Evolutionary conservation across 805 yeast species (phyloP).

Genomic region (Yamadazyma paraphyllophila): DNA sequence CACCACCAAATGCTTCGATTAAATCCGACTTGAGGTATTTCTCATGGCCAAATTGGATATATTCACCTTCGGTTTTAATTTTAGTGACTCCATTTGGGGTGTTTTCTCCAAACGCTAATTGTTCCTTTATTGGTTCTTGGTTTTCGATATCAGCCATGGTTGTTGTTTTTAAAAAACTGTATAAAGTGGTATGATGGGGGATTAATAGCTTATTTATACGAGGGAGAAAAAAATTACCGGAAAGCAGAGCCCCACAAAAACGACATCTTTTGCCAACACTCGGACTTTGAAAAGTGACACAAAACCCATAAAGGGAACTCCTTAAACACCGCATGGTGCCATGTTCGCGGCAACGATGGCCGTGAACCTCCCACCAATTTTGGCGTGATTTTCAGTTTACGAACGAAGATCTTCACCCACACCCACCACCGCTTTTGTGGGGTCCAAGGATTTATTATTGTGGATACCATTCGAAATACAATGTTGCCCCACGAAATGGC

Average conservation of each 20-base stretch:
- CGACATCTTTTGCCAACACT: background rate
- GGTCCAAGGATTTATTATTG: slow-evolving; percentile 1
- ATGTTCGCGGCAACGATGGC: background rate
- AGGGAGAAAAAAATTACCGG: background rate
- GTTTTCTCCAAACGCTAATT: slow-evolving; percentile 19
- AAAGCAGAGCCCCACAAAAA: slow-evolving; percentile 4
- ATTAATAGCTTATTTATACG: background rate
- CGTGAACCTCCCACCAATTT: background rate
- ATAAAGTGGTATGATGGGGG: background rate
- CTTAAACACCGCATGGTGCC: background rate
- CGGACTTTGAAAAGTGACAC: slow-evolving; percentile 9
- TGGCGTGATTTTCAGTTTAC: background rate
- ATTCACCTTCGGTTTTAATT: slow-evolving; percentile 52
- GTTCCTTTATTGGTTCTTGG: slow-evolving; percentile 32
- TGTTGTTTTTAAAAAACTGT: background rate
- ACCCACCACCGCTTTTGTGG: slow-evolving; percentile 3
- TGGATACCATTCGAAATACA: background rate
- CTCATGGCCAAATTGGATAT: slow-evolving; percentile 68
- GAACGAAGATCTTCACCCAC: slow-evolving; percentile 2
- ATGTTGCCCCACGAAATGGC: background rate
- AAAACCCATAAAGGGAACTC: background rate
- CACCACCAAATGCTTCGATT: slow-evolving; percentile 76
- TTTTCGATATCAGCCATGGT: slow-evolving; percentile 33
- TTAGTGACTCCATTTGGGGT: slow-evolving; percentile 23
- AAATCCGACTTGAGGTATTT: slow-evolving; percentile 63